A percentile compares a stretch with the other conserved stretches of the same genome.
Evolutionary conservation across 1,139 yeast species (phyloP).

Genomic region (Diutina rugosa): DNA sequence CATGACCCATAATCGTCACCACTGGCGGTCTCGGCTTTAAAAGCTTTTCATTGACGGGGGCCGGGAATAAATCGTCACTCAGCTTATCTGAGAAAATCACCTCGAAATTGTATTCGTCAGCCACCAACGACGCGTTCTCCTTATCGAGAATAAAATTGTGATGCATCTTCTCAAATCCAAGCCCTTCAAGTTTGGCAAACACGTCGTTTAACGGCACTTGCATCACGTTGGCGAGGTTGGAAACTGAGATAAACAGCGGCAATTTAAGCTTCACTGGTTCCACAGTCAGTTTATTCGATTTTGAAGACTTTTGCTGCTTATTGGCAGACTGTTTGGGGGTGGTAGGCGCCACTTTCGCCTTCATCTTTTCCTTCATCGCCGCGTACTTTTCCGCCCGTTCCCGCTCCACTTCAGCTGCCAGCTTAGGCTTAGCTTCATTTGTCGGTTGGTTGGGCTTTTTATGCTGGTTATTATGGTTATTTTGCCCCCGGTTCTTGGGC

Average conservation of each 20-base stretch:
- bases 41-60: constrained; percentile 12
- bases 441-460: background rate
- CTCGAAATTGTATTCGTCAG: constrained; percentile 79
- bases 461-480: background rate
- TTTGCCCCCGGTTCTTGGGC: background rate
- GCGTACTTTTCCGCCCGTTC: background rate
- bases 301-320: background rate
- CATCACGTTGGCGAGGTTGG: constrained; percentile 64
- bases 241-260: constrained; percentile 64
- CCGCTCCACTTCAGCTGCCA: background rate
- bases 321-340: background rate
- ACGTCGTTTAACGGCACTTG: constrained; percentile 51
- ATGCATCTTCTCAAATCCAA: constrained; percentile 69
- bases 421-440: background rate
- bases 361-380: constrained; percentile 1
- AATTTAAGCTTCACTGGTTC: constrained; percentile 28
- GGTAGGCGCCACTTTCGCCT: background rate
- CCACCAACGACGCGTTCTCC: constrained; percentile 76
- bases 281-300: background rate
- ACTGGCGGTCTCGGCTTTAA: constrained; percentile 77
- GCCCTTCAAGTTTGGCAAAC: constrained; percentile 39
- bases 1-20: constrained; percentile 98
- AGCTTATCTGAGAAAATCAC: constrained; percentile 46
- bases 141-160: constrained; percentile 74
- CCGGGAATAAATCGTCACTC: constrained; percentile 52